Conservation (phyloP, 306 rosid genomes). For the Elaeagnus macrophylla region DNA sequence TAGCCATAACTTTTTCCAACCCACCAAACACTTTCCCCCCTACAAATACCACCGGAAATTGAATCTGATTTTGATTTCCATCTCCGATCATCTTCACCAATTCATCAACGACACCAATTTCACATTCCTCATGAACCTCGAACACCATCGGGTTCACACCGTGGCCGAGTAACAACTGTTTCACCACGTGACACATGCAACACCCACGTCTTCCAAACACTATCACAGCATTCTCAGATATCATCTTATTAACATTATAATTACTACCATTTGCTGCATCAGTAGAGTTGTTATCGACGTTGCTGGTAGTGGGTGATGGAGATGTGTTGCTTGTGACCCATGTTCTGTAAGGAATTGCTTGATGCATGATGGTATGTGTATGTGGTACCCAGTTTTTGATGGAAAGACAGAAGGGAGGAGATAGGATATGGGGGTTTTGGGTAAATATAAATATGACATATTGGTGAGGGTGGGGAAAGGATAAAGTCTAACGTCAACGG, state of each 20-base stretch:
- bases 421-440: not conserved
- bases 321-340: constrained; percentile 14
- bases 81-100: constrained; percentile 10
- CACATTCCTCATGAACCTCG: constrained; percentile 56
- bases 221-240: constrained; percentile 61
- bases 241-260: constrained; percentile 16
- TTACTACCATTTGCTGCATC: not conserved
- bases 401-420: constrained; percentile 12
- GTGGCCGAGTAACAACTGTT: constrained; percentile 57
- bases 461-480: constrained; percentile 3
- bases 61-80: constrained; percentile 7
- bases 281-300: not conserved
- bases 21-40: constrained; percentile 91
- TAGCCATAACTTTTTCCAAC: constrained; percentile 76
- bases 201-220: constrained; percentile 68
- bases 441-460: not conserved
- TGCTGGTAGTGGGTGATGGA: not conserved
- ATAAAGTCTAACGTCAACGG: constrained; percentile 59
- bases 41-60: constrained; percentile 80
- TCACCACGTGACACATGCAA: constrained; percentile 84
- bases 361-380: constrained; percentile 43
- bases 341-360: constrained; percentile 64
- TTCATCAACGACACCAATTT: constrained; percentile 29
- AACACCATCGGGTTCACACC: constrained; percentile 71
- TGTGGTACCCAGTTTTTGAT: not conserved